Conservation (phyloP, 305 asterid species). For the Solanum hybrid region DNA sequence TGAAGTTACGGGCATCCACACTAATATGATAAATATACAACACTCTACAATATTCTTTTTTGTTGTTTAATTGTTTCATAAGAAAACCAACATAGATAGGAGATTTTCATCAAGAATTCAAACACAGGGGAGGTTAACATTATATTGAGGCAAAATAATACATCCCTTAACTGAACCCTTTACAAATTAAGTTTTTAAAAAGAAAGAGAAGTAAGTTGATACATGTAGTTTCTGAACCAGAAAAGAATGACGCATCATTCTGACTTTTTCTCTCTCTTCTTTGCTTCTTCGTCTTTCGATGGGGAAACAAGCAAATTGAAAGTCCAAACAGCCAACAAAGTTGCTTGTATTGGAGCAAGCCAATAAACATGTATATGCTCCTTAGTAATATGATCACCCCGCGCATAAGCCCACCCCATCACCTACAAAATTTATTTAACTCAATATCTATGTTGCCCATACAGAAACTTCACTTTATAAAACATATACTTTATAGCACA, state of each 20-base stretch:
- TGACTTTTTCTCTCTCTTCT: slow-evolving; percentile 26
- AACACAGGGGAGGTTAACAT: neutral
- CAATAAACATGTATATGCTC: slow-evolving; percentile 81
- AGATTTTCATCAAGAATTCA: neutral
- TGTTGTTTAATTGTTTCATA: neutral
- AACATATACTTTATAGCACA: neutral
- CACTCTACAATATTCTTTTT: neutral
- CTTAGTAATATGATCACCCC: slow-evolving; percentile 61
- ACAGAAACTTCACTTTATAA: neutral
- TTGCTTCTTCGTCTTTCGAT: slow-evolving; percentile 14
- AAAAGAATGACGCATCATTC: slow-evolving; percentile 17
- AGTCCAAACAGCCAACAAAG: slow-evolving; percentile 65
- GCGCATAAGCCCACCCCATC: slow-evolving; percentile 97
- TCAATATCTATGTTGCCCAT: neutral
- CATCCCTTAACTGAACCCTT: neutral
- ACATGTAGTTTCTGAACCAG: neutral
- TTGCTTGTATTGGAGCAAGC: slow-evolving; percentile 87
- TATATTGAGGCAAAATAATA: neutral
- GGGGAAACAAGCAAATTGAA: slow-evolving; percentile 36
- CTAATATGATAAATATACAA: neutral
- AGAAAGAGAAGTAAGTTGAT: neutral
- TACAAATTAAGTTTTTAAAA: neutral
- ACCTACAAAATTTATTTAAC: slow-evolving; percentile 32
- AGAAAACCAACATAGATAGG: neutral
- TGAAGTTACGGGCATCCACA: neutral